Evolutionary conservation across 2,329 filamentous ascomycete genomes (phyloP), one percentile per base, ranked within the genome.

Genomic region (Fusarium temperatum): DNA sequence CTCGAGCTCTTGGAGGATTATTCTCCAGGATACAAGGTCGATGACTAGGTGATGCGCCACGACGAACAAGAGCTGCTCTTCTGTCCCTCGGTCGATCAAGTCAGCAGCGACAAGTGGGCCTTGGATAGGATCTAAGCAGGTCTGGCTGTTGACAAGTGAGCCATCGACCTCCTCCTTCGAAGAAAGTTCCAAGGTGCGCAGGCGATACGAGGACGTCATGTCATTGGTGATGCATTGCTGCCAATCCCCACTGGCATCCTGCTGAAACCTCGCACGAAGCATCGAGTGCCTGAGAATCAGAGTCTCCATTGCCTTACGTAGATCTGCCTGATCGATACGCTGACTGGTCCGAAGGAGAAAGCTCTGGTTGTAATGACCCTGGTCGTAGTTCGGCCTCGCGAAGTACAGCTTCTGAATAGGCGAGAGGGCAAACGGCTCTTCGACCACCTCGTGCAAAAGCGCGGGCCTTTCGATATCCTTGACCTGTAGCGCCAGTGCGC

Each of bases 21-120:
- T 78, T 36, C 84, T 78, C 85, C 85, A 87, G 0, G 85, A 85
- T 2, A 87, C 85, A 4, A 87, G 77, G 53, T 87, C 85, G 36
- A 87, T 82, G 9, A 83, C 78, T 1, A 84, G 68, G 60, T 84
- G 83, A 39, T 84, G 82, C 0, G 77, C 78, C 5, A 79, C 79
- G 14, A 85, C 60, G 35, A 83, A 83, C 10, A 84, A 42, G 5
- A 77, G 70, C 26, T 83, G 78, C 5, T 76, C 44, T n/a, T 76
- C 66, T 6, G 44, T n/a, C 2, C 63, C 30, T 28, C 50, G 22
- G 9, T 72, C 30, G 10, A 76, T 70, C 4, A 76, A 56, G 11
- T 76, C 64, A 6, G 60, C 65, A 9, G 72, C 68, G 7, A 76
- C 14, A 3, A 76, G 15, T 5, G 74, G 74, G 0, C 74, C 74